phyloP scores from a whole-genome alignment of 495 filamentous ascomycete genomes.

The Xylaria sp. region DNA sequence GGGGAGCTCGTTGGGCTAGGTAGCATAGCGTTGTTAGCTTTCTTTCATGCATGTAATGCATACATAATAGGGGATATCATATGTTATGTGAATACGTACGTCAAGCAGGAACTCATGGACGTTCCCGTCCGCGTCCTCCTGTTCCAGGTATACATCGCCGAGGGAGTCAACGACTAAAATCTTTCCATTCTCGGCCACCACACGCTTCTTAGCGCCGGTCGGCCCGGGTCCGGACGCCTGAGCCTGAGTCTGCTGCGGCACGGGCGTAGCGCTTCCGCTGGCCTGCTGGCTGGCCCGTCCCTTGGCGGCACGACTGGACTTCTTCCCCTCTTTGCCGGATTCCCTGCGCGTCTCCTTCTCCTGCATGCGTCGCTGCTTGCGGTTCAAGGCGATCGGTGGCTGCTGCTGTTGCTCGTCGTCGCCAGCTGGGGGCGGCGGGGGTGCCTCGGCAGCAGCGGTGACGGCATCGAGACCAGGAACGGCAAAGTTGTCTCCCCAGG shows the following conservation, averaged over 20 bases:
- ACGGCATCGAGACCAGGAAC: conserved; percentile 70
- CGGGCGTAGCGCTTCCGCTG: conserved; percentile 37
- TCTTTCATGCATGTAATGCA: neutral
- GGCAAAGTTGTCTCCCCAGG: conserved; percentile 82
- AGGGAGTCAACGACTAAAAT: conserved; percentile 87
- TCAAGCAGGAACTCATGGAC: conserved; percentile 85
- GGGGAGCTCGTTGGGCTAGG: conserved; percentile 68
- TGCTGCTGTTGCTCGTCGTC: conserved; percentile 44
- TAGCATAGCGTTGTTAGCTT: conserved; percentile 11
- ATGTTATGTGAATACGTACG: conserved; percentile 63
- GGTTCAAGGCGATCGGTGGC: conserved; percentile 69
- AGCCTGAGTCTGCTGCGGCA: conserved; percentile 35
- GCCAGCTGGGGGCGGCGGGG: conserved; percentile 51
- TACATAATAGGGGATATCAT: neutral
- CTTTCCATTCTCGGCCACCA: conserved; percentile 94
- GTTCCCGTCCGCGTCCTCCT: conserved; percentile 85
- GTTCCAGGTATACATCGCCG: conserved; percentile 91
- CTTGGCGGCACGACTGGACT: conserved; percentile 35
- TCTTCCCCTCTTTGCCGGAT: conserved; percentile 44
- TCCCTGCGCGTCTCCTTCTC: conserved; percentile 81
- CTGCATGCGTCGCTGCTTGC: conserved; percentile 85
- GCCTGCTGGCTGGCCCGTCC: conserved; percentile 43
- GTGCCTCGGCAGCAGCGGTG: conserved; percentile 41
- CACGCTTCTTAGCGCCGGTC: conserved; percentile 76
- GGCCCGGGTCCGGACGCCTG: conserved; percentile 50